These are phyloP conservation scores for Ustilago curta DNA, from an alignment of 1,284 basidiomycete genomes.

Conservation along the genomic window DNA sequence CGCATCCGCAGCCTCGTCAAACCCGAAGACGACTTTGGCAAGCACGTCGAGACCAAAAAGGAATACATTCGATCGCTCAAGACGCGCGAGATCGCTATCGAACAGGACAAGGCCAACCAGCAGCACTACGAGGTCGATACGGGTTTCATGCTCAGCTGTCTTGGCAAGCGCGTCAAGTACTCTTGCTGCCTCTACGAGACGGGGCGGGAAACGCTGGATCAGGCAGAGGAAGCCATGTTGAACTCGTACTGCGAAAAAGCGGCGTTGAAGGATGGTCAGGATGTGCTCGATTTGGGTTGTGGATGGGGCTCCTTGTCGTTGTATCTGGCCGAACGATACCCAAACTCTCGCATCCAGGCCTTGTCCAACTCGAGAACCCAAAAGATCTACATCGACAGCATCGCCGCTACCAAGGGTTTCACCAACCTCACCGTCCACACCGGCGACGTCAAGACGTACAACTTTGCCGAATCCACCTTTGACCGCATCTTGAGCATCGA, in stretches of 20 bases:
- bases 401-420: conserved; percentile 74
- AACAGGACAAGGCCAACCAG: conserved; percentile 80
- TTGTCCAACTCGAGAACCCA: conserved; percentile 81
- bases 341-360: conserved; percentile 76
- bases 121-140: conserved; percentile 80
- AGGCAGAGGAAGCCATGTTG: conserved; percentile 78
- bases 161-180: conserved; percentile 61
- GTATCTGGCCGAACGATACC: conserved; percentile 81
- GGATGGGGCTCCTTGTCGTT: conserved; percentile 82
- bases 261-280: conserved; percentile 76
- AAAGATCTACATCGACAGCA: conserved; percentile 77
- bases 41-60: conserved; percentile 78
- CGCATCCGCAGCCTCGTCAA: conserved; percentile 75
- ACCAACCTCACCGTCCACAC: conserved; percentile 77
- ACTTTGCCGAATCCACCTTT: conserved; percentile 75
- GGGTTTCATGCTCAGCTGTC: conserved; percentile 59
- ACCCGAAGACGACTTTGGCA: conserved; percentile 75
- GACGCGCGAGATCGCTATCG: conserved; percentile 76
- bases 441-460: conserved; percentile 78
- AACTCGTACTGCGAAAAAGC: conserved; percentile 80
- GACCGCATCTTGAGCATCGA: conserved; percentile 82
- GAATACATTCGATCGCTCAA: conserved; percentile 70
- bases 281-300: conserved; percentile 80
- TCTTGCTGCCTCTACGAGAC: conserved; percentile 78
- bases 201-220: conserved; percentile 76